Conservation (phyloP, 2,329 filamentous ascomycete genomes). For the Harringtonia aguacate region DNA sequence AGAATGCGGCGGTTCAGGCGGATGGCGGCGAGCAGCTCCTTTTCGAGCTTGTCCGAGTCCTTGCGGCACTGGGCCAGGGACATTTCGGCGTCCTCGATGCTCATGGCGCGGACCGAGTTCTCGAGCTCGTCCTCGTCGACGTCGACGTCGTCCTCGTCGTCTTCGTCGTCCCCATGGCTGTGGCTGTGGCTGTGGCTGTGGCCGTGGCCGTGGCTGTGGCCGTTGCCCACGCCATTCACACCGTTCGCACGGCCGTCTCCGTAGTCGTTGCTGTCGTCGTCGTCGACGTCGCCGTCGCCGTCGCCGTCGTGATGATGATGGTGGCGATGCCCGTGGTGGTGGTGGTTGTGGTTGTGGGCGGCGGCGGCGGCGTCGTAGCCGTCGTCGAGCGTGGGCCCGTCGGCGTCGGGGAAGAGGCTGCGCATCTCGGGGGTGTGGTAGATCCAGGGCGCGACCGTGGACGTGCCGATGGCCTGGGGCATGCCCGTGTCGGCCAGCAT, state of each 20-base stretch:
- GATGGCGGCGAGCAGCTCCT: constrained; percentile 47
- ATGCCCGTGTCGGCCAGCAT: constrained; percentile 28
- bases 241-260: too few relatives aligned
- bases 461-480: constrained; percentile 28
- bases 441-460: constrained; percentile 45
- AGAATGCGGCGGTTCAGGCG: constrained; percentile 48
- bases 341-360: background rate
- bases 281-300: constrained; percentile 1
- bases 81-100: constrained; percentile 51
- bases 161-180: background rate
- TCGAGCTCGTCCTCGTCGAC: constrained; percentile 16
- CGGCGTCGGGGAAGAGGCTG: background rate
- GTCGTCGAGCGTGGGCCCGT: background rate
- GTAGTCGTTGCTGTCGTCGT: background rate
- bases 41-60: constrained; percentile 53
- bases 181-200: constrained; percentile 2
- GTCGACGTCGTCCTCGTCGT: constrained; percentile 11
- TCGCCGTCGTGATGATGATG: background rate
- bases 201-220: too few relatives aligned
- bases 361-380: background rate
- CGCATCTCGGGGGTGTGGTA: constrained; percentile 20
- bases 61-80: constrained; percentile 40
- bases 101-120: constrained; percentile 40
- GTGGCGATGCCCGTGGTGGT: background rate
- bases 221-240: too few relatives aligned